A percentile compares a stretch with the other conserved stretches of the same genome.
These are phyloP conservation scores for Fusarium foetens DNA, from an alignment of 2,329 filamentous ascomycete genomes.

Conservation along the genomic window DNA sequence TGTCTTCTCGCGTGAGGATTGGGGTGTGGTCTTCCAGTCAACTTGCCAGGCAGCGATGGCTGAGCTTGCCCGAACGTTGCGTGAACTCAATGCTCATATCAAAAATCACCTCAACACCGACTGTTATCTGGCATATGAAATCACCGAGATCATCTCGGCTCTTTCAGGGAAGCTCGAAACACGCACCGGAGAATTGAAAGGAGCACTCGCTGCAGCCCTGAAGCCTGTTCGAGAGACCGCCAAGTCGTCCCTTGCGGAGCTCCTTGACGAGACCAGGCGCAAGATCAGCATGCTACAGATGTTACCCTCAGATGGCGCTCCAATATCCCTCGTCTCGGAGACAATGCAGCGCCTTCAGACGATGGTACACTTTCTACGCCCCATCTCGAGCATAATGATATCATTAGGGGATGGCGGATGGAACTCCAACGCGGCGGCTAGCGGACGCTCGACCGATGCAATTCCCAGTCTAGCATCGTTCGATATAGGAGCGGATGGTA, in stretches of 20 bases:
- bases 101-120: slow-evolving; percentile 87
- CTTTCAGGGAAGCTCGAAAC: slow-evolving; percentile 83
- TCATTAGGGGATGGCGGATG: slow-evolving; percentile 94
- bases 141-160: slow-evolving; percentile 87
- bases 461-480: slow-evolving; percentile 80
- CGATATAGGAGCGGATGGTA: slow-evolving; percentile 88
- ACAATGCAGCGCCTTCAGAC: slow-evolving; percentile 87
- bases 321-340: slow-evolving; percentile 81
- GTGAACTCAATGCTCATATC: slow-evolving; percentile 90
- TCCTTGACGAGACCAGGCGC: slow-evolving; percentile 84
- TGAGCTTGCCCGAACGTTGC: slow-evolving; percentile 85
- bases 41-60: slow-evolving; percentile 82
- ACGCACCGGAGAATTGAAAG: slow-evolving; percentile 86
- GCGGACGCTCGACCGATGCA: slow-evolving; percentile 68
- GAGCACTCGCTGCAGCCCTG: slow-evolving; percentile 82
- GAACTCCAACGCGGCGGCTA: slow-evolving; percentile 65
- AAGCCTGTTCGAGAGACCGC: slow-evolving; percentile 93
- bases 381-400: slow-evolving; percentile 88
- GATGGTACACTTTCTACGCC: slow-evolving; percentile 86
- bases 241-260: slow-evolving; percentile 82
- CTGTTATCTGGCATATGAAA: slow-evolving; percentile 94
- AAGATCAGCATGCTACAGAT: slow-evolving; percentile 72
- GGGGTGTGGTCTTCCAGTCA: slow-evolving; percentile 79
- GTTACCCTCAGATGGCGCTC: slow-evolving; percentile 80
- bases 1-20: slow-evolving; percentile 87